These are phyloP conservation scores for Pseudomassariella vexata DNA, from an alignment of 2,329 filamentous ascomycete species.

Conservation along the genomic window DNA sequence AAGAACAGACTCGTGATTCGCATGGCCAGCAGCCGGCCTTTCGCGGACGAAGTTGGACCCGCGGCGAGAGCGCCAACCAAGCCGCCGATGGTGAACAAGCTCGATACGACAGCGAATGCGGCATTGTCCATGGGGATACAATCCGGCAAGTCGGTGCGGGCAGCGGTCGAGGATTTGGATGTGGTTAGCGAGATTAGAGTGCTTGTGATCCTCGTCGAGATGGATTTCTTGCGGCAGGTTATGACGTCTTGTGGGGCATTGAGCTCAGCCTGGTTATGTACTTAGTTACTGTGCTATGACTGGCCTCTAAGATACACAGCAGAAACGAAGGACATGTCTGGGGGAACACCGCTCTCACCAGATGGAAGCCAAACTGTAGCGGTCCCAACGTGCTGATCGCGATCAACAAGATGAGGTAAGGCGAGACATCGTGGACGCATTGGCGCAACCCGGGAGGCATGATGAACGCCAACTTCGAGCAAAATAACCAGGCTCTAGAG, in stretches of 20 bases:
- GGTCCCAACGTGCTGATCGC: constrained; percentile 76
- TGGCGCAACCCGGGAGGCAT: constrained; percentile 18
- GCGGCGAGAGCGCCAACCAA: constrained; percentile 75
- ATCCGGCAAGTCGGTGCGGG: constrained; percentile 46
- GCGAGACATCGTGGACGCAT: constrained; percentile 50
- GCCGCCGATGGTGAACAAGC: constrained; percentile 86
- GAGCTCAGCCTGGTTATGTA: constrained; percentile 77
- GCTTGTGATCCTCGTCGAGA: constrained; percentile 27
- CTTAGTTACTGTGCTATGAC: no score
- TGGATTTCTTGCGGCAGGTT: constrained; percentile 66
- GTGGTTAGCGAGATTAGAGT: constrained; percentile 18
- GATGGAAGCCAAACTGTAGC: constrained; percentile 89
- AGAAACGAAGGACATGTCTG: constrained; percentile 7
- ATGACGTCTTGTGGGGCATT: constrained; percentile 94
- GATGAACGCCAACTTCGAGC: no score
- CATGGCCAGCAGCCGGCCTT: constrained; percentile 73
- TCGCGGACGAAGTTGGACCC: constrained; percentile 70
- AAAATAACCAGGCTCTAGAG: no score
- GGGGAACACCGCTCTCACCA: constrained; percentile 50
- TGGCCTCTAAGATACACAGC: background rate
- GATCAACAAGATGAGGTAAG: constrained; percentile 73
- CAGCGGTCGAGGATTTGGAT: constrained; percentile 17
- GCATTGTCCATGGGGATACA: constrained; percentile 85
- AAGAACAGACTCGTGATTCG: constrained; percentile 73
- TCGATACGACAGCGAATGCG: constrained; percentile 80